Conservation (phyloP, 169 alveolate genomes). For the Eimeria brunetti region DNA sequence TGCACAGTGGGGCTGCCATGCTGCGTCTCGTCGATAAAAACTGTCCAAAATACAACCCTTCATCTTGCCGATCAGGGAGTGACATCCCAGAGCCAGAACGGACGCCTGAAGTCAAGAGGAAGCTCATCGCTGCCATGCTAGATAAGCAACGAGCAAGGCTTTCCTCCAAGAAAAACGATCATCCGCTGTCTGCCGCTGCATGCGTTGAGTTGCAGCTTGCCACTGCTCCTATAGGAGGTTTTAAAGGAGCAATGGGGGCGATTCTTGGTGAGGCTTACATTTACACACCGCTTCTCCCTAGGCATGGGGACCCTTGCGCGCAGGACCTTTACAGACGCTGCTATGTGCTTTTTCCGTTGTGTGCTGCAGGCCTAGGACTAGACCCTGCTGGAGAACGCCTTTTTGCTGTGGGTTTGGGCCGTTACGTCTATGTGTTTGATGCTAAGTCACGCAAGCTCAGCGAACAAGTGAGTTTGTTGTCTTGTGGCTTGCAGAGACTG, state of each 20-base stretch:
- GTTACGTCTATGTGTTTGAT: conserved; percentile 57
- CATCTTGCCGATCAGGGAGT: conserved; percentile 21
- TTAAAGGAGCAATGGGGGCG: conserved; percentile 77
- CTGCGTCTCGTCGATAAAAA: conserved; percentile 47
- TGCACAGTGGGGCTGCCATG: conserved; percentile 61
- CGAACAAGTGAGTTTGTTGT: conserved; percentile 14
- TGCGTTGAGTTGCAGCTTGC: conserved; percentile 57
- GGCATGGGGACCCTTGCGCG: not conserved
- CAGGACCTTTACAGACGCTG: not conserved
- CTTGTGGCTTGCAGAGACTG: not conserved
- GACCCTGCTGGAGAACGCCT: conserved; percentile 53
- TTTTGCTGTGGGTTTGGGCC: conserved; percentile 75
- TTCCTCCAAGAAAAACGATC: conserved; percentile 51
- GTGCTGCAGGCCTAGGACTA: conserved; percentile 24
- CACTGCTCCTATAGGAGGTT: conserved; percentile 68
- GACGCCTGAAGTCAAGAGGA: conserved; percentile 49
- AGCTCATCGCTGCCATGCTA: conserved; percentile 37
- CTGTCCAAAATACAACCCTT: conserved; percentile 53
- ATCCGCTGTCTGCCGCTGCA: conserved; percentile 53
- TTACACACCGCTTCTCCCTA: not conserved
- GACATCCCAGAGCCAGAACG: not conserved
- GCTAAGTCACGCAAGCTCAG: conserved; percentile 61
- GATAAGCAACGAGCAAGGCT: conserved; percentile 30
- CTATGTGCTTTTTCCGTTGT: not conserved
- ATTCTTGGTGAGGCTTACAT: conserved; percentile 59